Evolutionary conservation across 2,329 filamentous ascomycete genomes (phyloP), one percentile per base, ranked within the genome.

Genomic region (Cordyceps militaris): DNA sequence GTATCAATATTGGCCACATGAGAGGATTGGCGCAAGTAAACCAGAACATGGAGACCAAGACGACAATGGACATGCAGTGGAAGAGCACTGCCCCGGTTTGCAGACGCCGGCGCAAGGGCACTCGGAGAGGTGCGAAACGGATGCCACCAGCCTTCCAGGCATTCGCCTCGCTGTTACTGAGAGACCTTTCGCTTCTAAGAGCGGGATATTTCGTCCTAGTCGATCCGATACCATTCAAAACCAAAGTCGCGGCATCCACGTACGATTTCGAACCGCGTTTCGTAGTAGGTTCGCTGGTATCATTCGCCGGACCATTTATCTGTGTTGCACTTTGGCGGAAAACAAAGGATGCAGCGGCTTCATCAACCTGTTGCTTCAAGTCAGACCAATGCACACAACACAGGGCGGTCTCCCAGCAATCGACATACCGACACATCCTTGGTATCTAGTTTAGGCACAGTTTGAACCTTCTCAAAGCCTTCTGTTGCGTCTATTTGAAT

Each of bases 11-110:
- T 2, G 93, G 93, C 94, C 94, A 99, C 49, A 87, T 84, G n/a
- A 97, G 76, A 1, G 94, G 94, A 58, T 96, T 92, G 57, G 90
- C 88, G 73, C 91, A 96, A 34, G 92, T 83, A 67, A 95, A 88
- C 77, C 96, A 96, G 77, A 97, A 97, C 59, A 86, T 71, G 5
- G 89, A 88, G 5, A 96, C 79, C 64, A 83, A 80, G 24, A 83
- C 73, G n/a, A 83, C 81, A 61, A 92, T 87, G 57, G 81, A 84
- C 63, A 89, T 79, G 61, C 84, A 89, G 71, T 92, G 88, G 64
- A 84, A 80, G 9, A 92, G 76, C 13, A 92, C 88, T 4, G 93
- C 82, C 38, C 91, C 81, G 3, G 92, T 94, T 72, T 93, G 88
- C 48, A 90, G 71, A 26, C 89, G 83, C 44, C 89, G 82, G 64